Percentiles rank a stretch among this genome's conserved stretches.
phyloP scores from a whole-genome alignment of 169 alveolate species.

The Besnoitia besnoiti region DNA sequence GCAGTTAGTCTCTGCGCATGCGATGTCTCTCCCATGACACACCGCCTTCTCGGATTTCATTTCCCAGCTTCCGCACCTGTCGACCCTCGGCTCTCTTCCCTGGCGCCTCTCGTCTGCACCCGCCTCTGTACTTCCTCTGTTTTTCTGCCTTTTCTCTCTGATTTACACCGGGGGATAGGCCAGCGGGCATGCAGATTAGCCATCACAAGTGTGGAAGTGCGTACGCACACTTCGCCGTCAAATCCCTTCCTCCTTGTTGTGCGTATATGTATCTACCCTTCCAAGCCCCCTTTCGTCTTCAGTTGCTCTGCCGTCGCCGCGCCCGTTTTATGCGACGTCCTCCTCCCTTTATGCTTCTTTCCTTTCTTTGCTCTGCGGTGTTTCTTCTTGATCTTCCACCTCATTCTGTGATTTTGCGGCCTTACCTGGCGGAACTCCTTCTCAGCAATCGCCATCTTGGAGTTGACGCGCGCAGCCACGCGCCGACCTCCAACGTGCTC shows the following conservation, averaged over 20 bases:
- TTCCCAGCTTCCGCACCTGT: not conserved
- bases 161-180: too few species aligned
- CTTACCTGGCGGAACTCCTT: conserved; percentile 9
- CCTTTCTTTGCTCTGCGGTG: not conserved
- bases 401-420: not conserved
- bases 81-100: too few species aligned
- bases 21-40: too few species aligned
- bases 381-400: not conserved
- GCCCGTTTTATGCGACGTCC: not conserved
- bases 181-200: too few species aligned
- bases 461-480: conserved; percentile 41
- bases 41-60: not conserved
- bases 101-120: too few species aligned
- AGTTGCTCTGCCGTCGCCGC: not conserved
- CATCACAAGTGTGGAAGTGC: too few species aligned
- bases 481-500: conserved; percentile 51
- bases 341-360: not conserved
- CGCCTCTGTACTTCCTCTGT: too few species aligned
- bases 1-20: too few species aligned
- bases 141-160: too few species aligned
- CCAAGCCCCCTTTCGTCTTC: not conserved
- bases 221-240: too few species aligned
- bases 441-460: conserved; percentile 21
- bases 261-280: not conserved
- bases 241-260: too few species aligned